These are phyloP conservation scores for Lipomyces chichibuensis DNA, from an alignment of 805 yeast genomes.

Conservation along the genomic window DNA sequence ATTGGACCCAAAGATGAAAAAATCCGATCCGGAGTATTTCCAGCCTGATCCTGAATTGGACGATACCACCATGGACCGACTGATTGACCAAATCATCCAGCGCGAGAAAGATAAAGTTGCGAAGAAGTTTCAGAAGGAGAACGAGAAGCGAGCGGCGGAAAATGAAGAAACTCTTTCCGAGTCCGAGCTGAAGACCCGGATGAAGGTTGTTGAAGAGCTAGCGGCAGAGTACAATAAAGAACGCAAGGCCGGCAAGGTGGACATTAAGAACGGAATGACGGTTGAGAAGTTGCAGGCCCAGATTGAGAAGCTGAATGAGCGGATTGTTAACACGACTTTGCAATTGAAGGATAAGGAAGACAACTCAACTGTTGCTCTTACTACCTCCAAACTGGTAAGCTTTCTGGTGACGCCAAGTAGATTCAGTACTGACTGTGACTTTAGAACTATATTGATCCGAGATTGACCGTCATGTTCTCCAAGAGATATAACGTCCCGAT, in stretches of 20 bases:
- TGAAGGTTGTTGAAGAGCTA: conserved; percentile 58
- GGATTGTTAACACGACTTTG: conserved; percentile 68
- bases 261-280: conserved; percentile 53
- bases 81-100: conserved; percentile 60
- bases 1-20: conserved; percentile 57
- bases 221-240: conserved; percentile 56
- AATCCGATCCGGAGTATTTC: conserved; percentile 61
- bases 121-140: conserved; percentile 73
- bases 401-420: background rate
- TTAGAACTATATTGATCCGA: conserved; percentile 86
- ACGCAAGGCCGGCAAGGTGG: conserved; percentile 57
- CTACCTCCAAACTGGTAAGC: conserved; percentile 75
- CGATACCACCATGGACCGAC: conserved; percentile 62
- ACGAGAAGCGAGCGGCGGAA: conserved; percentile 69
- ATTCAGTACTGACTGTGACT: background rate
- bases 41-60: conserved; percentile 67
- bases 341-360: conserved; percentile 92
- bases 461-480: conserved; percentile 85
- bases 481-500: conserved; percentile 86
- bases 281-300: conserved; percentile 75
- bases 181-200: conserved; percentile 58
- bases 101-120: conserved; percentile 66
- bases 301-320: conserved; percentile 68
- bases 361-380: conserved; percentile 87
- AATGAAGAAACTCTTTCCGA: conserved; percentile 57